A percentile compares a stretch with the other conserved stretches of the same genome.
Evolutionary conservation across 2,329 filamentous ascomycete species (phyloP).

Genomic region (Dactylellina sp.): DNA sequence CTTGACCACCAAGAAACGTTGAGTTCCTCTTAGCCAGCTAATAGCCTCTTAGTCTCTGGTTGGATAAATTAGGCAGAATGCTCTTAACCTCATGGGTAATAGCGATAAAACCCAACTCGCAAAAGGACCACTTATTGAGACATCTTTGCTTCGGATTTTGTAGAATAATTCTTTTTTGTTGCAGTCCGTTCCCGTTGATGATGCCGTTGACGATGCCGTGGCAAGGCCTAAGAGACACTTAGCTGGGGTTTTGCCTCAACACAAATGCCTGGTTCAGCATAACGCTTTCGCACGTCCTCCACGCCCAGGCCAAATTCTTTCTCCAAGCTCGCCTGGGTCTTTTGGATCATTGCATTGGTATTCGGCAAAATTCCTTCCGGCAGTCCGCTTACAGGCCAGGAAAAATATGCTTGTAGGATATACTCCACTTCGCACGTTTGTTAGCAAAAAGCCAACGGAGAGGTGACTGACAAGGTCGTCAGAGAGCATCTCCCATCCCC

Average conservation of each 20-base stretch:
- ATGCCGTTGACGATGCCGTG: not conserved
- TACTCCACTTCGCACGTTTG: conserved; percentile 42
- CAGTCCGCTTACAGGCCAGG: conserved; percentile 47
- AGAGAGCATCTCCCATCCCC: not conserved
- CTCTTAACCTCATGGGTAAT: conserved; percentile 32
- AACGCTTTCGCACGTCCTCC: not conserved
- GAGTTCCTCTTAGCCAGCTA: conserved; percentile 37
- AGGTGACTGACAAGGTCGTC: not conserved
- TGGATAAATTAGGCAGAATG: conserved; percentile 56
- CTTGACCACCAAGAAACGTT: conserved; percentile 23
- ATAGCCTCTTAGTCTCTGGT: conserved; percentile 25
- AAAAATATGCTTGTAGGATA: conserved; percentile 47
- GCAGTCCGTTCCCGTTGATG: too few species aligned
- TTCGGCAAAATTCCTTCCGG: conserved; percentile 57
- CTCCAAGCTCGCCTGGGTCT: conserved; percentile 19
- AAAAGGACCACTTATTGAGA: conserved; percentile 8
- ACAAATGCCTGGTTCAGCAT: conserved; percentile 29
- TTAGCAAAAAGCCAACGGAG: not conserved
- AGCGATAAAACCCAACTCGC: conserved; percentile 4
- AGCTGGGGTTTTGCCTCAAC: conserved; percentile 45
- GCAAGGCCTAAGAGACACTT: not conserved
- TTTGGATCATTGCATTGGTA: conserved; percentile 31
- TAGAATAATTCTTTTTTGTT: conserved; percentile 7
- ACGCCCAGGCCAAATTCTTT: not conserved
- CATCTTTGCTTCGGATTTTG: conserved; percentile 21